Evolutionary conservation across 371 early-diverging fungal genomes (phyloP).

Genomic region (Lichtheimia ramosa): DNA sequence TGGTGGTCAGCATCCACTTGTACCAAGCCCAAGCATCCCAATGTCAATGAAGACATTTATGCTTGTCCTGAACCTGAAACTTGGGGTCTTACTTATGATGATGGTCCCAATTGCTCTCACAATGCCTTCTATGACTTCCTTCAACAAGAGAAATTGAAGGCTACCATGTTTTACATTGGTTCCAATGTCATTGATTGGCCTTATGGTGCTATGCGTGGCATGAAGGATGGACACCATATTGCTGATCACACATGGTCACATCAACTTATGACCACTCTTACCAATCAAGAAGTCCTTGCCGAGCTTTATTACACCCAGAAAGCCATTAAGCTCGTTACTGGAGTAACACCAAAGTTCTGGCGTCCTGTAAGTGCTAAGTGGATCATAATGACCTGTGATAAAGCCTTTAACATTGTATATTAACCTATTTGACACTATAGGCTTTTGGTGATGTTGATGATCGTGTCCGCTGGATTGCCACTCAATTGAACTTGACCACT

Average conservation of each 20-base stretch:
- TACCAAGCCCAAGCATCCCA: slow-evolving; percentile 37
- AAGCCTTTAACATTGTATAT: too few relatives aligned
- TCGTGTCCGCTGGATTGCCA: slow-evolving; percentile 64
- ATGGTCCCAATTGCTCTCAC: slow-evolving; percentile 63
- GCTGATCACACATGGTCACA: slow-evolving; percentile 78
- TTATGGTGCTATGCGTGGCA: slow-evolving; percentile 53
- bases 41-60: slow-evolving; percentile 47
- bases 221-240: slow-evolving; percentile 66
- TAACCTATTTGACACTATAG: too few relatives aligned
- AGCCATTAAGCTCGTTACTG: slow-evolving; percentile 59
- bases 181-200: slow-evolving; percentile 61
- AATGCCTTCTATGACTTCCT: slow-evolving; percentile 49
- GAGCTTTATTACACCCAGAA: slow-evolving; percentile 73
- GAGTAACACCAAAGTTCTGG: slow-evolving; percentile 49
- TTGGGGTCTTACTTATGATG: slow-evolving; percentile 69
- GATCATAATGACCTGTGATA: too few relatives aligned
- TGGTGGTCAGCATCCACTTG: slow-evolving; percentile 53
- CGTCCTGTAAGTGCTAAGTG: slow-evolving; percentile 47
- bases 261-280: slow-evolving; percentile 61
- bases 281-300: slow-evolving; percentile 69
- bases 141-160: slow-evolving; percentile 51
- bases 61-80: slow-evolving; percentile 52
- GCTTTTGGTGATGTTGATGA: slow-evolving; percentile 68
- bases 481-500: slow-evolving; percentile 52
- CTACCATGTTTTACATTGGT: slow-evolving; percentile 74